Evolutionary conservation across 2,329 filamentous ascomycete genomes (phyloP), one percentile per base, ranked within the genome.

Genomic region (Polychaeton citri): DNA sequence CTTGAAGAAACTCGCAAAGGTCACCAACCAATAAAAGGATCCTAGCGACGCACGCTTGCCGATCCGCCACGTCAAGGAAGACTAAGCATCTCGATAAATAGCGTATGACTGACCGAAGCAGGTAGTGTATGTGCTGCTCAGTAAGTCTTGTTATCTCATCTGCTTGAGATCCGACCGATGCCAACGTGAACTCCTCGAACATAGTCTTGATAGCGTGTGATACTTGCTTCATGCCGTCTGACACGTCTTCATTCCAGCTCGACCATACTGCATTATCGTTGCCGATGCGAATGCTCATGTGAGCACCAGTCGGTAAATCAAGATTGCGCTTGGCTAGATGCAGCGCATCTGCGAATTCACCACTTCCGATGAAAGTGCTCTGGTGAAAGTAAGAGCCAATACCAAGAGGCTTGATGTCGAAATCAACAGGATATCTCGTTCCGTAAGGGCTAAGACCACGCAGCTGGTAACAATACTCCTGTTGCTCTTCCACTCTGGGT

Each of bases 341-440:
- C 4, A 76, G 43, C 21, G 64, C 64, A 21, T 58, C 60, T 12
- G 54, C 49, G 32, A 77, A 64, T 18, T 69, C 65, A 3, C 69
- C 71, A 43, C 70, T 71, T 19, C 74, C 73, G 38, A 77, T 59
- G 40, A 77, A 71, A 4, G 71, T 74, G 32, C 58, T 62, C 30
- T 64, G 53, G 41, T 72, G 68, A 42, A 76, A 76, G 45, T 65
- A 74, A 0, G 68, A 72, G 1, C 66, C 71, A 5, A 59, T 41
- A 6, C 55, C 57, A 6, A 77, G 50, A 17, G 69, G 66, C 4
- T 49, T 49, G 6, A 73, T 53, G 35, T 69, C 68, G 39, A 76
- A 76, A 41, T 68, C 65, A 8, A 60, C 58, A 1, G 71, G 54
- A 43, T 74, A 75, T 15, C 57, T 57, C 3, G 61, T 61, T 19